Evolutionary conservation across 1,284 basidiomycete species (phyloP).

Genomic region (Rhodotorula sp.): DNA sequence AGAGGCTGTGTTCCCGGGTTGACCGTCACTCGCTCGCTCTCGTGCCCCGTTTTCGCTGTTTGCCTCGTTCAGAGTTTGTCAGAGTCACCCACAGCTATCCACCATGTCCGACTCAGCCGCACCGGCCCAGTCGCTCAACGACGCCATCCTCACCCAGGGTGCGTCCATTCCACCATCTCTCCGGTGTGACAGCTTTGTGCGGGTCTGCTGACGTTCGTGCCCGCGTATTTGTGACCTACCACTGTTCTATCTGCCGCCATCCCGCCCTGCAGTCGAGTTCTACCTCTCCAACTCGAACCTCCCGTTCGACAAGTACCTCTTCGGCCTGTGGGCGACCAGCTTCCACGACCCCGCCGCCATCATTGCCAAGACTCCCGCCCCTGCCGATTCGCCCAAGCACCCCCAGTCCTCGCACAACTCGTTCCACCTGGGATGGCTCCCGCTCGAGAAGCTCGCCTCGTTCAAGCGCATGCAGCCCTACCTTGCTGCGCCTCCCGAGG

Average conservation of each 20-base stretch:
- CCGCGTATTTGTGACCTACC: neutral
- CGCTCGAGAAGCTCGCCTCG: conserved; percentile 79
- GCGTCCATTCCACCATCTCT: neutral
- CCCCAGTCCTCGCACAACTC: conserved; percentile 52
- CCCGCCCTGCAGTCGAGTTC: conserved; percentile 73
- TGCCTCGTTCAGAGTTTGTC: neutral
- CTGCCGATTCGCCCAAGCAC: conserved; percentile 48
- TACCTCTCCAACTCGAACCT: conserved; percentile 97
- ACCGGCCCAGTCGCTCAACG: conserved; percentile 11
- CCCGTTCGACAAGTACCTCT: conserved; percentile 98
- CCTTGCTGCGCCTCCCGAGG: conserved; percentile 54
- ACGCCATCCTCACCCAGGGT: conserved; percentile 39
- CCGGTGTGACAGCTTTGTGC: neutral
- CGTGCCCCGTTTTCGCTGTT: neutral
- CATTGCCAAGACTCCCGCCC: conserved; percentile 40
- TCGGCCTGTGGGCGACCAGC: conserved; percentile 52
- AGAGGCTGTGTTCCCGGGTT: neutral
- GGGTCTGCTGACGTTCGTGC: too few relatives aligned
- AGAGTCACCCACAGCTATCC: too few relatives aligned
- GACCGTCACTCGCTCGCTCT: neutral
- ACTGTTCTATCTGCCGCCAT: neutral
- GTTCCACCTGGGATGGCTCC: conserved; percentile 71
- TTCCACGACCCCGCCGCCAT: conserved; percentile 32
- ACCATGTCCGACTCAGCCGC: conserved; percentile 16
- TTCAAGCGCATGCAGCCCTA: conserved; percentile 95